These are phyloP conservation scores for Ascoidea rubescens DNA, from an alignment of 805 yeast genomes.

Conservation along the genomic window DNA sequence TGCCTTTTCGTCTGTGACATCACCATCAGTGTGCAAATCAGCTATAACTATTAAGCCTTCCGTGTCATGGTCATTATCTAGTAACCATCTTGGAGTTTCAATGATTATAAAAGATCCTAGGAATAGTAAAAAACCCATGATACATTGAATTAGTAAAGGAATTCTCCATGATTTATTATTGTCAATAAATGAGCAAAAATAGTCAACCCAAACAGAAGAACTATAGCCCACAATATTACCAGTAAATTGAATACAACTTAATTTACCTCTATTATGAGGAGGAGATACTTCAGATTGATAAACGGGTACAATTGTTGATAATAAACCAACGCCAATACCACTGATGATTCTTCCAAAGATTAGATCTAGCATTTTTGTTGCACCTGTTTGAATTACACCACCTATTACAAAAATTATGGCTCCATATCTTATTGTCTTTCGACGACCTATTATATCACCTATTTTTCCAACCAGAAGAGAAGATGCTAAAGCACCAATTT, in stretches of 20 bases:
- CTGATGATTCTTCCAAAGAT: slow-evolving; percentile 65
- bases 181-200: slow-evolving; percentile 51
- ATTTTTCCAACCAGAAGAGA: slow-evolving; percentile 67
- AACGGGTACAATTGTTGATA: slow-evolving; percentile 75
- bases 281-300: slow-evolving; percentile 86
- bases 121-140: slow-evolving; percentile 55
- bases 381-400: slow-evolving; percentile 56
- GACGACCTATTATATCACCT: slow-evolving; percentile 69
- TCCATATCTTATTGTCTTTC: slow-evolving; percentile 69
- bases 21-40: slow-evolving; percentile 68
- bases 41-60: slow-evolving; percentile 83
- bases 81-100: slow-evolving; percentile 84
- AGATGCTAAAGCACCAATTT: slow-evolving; percentile 74
- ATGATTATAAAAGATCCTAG: slow-evolving; percentile 69
- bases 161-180: slow-evolving; percentile 61
- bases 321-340: slow-evolving; percentile 79
- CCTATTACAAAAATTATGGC: slow-evolving; percentile 69
- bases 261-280: slow-evolving; percentile 69
- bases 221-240: slow-evolving; percentile 78
- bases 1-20: slow-evolving; percentile 55
- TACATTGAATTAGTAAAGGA: slow-evolving; percentile 64
- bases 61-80: slow-evolving; percentile 64
- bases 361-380: slow-evolving; percentile 39
- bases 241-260: slow-evolving; percentile 80
- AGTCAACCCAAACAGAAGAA: slow-evolving; percentile 80